These are phyloP conservation scores for Ustilago vetiveriae DNA, from an alignment of 1,284 basidiomycete species.

Conservation along the genomic window DNA sequence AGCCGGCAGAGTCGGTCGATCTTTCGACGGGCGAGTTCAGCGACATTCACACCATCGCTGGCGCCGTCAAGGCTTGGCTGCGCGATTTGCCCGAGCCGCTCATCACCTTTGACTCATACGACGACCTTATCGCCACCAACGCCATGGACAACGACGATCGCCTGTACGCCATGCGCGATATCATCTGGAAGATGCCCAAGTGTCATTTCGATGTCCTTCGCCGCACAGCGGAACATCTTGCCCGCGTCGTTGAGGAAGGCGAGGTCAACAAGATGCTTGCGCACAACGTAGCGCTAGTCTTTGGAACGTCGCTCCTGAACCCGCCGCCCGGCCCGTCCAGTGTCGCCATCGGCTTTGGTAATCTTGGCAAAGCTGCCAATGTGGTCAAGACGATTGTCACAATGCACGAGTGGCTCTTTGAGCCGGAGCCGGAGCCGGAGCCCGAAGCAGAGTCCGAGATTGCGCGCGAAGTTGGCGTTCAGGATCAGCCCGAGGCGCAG, in stretches of 20 bases:
- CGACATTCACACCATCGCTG: conserved; percentile 64
- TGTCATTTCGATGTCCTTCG: conserved; percentile 61
- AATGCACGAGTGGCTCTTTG: conserved; percentile 64
- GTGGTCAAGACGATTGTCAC: conserved; percentile 65
- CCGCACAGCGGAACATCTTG: conserved; percentile 60
- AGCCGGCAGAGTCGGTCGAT: conserved; percentile 52
- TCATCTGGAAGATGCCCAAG: conserved; percentile 61
- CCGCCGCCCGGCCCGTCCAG: conserved; percentile 57
- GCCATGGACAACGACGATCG: conserved; percentile 59
- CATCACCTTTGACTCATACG: conserved; percentile 64
- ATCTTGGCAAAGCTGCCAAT: conserved; percentile 64
- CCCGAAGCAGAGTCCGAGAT: conserved; percentile 26
- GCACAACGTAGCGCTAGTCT: conserved; percentile 66
- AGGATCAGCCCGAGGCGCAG: background rate
- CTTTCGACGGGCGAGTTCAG: conserved; percentile 56
- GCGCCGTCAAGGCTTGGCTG: conserved; percentile 64
- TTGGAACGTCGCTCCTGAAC: conserved; percentile 65
- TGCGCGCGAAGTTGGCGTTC: background rate
- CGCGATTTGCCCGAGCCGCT: conserved; percentile 65
- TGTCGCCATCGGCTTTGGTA: conserved; percentile 55
- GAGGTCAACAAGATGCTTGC: conserved; percentile 64
- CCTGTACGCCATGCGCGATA: conserved; percentile 59
- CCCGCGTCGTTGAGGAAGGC: conserved; percentile 56
- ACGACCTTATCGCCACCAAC: conserved; percentile 62
- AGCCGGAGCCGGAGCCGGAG: conserved; percentile 57